A percentile compares a stretch with the other conserved stretches of the same genome.
Conservation (phyloP, 2,329 filamentous ascomycete species). For the Thelonectria blattea region DNA sequence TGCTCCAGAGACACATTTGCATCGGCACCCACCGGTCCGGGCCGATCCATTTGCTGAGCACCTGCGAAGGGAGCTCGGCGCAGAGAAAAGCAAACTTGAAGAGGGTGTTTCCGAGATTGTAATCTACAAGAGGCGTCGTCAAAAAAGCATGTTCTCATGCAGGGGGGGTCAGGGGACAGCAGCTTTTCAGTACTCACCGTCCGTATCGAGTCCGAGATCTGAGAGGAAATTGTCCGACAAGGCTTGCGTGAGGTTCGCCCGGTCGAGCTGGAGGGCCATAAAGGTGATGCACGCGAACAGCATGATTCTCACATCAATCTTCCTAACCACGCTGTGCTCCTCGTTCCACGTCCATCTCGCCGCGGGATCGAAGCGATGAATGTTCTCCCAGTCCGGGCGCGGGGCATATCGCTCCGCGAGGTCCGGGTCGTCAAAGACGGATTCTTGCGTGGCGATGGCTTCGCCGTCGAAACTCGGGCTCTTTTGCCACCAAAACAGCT, state of each 20-base stretch:
- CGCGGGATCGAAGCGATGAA: constrained; percentile 54
- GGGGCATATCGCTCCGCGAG: constrained; percentile 21
- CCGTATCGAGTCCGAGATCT: constrained; percentile 51
- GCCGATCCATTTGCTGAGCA: constrained; percentile 63
- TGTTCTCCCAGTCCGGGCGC: constrained; percentile 41
- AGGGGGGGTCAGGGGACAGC: too few species aligned
- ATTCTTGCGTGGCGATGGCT: constrained; percentile 19
- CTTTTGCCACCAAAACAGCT: constrained; percentile 16
- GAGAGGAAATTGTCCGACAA: constrained; percentile 54
- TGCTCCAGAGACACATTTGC: constrained; percentile 62
- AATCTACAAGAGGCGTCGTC: constrained; percentile 33
- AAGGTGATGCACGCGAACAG: constrained; percentile 52
- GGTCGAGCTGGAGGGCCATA: constrained; percentile 54
- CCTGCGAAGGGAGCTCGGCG: constrained; percentile 61
- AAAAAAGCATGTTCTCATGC: not conserved
- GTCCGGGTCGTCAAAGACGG: constrained; percentile 22
- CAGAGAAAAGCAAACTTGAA: constrained; percentile 42
- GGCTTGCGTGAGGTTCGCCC: constrained; percentile 54
- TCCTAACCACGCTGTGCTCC: constrained; percentile 45
- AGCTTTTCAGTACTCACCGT: constrained; percentile 36
- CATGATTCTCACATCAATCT: constrained; percentile 52
- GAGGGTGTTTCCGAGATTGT: constrained; percentile 43
- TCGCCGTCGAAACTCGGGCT: constrained; percentile 1
- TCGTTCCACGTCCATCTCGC: constrained; percentile 51
- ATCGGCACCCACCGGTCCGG: constrained; percentile 66